Conservation (phyloP, 371 early-diverging fungal species). For the Haplosporangium sp. region DNA sequence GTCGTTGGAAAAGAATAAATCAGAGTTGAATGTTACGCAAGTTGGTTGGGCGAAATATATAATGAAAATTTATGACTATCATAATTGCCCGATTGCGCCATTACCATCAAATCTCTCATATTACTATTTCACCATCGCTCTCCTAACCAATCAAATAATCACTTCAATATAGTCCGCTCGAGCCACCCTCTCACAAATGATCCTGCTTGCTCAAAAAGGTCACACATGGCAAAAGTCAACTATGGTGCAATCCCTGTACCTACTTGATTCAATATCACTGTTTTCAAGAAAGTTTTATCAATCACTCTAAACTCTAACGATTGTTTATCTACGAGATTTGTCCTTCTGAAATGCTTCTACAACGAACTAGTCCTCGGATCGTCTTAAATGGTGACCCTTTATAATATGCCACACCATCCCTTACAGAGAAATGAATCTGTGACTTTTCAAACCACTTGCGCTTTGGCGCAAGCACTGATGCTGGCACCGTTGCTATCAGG, state of each 20-base stretch:
- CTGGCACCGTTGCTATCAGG: conserved; percentile 33
- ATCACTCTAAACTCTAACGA: too few relatives aligned
- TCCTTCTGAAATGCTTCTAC: conserved; percentile 56
- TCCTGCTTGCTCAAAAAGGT: not conserved
- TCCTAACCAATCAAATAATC: not conserved
- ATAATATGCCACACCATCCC: conserved; percentile 63
- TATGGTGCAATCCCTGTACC: conserved; percentile 2
- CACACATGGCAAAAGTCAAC: not conserved
- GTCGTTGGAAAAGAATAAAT: not conserved
- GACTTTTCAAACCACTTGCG: conserved; percentile 67
- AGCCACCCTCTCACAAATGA: conserved; percentile 6
- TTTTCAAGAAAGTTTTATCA: too few relatives aligned
- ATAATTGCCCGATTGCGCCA: conserved; percentile 15
- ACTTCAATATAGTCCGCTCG: conserved; percentile 5
- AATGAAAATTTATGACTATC: conserved; percentile 7
- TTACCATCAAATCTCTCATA: conserved; percentile 1
- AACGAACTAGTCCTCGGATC: conserved; percentile 56
- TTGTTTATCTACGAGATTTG: conserved; percentile 54
- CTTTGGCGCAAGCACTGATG: conserved; percentile 65
- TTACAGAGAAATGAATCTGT: conserved; percentile 57
- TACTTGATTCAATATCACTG: not conserved
- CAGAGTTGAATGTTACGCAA: not conserved
- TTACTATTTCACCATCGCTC: conserved; percentile 8
- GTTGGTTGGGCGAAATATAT: not conserved
- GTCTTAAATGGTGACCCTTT: conserved; percentile 64